phyloP scores from a whole-genome alignment of 2,329 filamentous ascomycete species.

The Macroventuria anomochaeta region DNA sequence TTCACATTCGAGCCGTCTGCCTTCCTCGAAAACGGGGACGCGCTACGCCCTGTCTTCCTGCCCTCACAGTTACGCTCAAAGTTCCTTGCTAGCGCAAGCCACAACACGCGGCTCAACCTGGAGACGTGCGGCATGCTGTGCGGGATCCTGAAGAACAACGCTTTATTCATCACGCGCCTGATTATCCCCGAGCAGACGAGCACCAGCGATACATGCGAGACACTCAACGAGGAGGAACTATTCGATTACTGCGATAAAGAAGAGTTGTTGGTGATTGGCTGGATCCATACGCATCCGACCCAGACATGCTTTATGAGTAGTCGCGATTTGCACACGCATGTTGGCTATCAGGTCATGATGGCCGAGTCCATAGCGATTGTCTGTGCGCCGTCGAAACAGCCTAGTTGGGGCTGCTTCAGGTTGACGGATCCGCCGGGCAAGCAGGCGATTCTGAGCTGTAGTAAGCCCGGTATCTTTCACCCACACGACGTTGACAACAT shows the following conservation, averaged over 20 bases:
- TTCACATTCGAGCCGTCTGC: slow-evolving; percentile 85
- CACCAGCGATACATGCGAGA: slow-evolving; percentile 94
- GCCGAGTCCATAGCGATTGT: slow-evolving; percentile 97
- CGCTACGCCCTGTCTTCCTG: slow-evolving; percentile 86
- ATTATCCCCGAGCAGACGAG: slow-evolving; percentile 90
- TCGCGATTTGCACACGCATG: slow-evolving; percentile 90
- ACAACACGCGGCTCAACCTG: slow-evolving; percentile 81
- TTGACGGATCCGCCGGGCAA: slow-evolving; percentile 92
- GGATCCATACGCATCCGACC: slow-evolving; percentile 97
- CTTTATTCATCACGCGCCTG: slow-evolving; percentile 86
- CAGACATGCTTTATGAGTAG: slow-evolving; percentile 99
- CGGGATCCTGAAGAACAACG: slow-evolving; percentile 89
- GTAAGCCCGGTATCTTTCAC: slow-evolving; percentile 81
- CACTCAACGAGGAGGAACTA: slow-evolving; percentile 80
- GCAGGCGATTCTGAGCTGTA: slow-evolving; percentile 81
- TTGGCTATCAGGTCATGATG: slow-evolving; percentile 94
- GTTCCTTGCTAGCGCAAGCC: slow-evolving; percentile 75
- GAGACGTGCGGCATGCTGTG: slow-evolving; percentile 97
- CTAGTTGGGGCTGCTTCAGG: slow-evolving; percentile 89
- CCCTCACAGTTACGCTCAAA: slow-evolving; percentile 74
- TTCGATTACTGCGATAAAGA: slow-evolving; percentile 89
- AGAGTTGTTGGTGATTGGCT: slow-evolving; percentile 85
- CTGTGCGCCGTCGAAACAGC: slow-evolving; percentile 81
- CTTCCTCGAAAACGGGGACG: slow-evolving; percentile 86
- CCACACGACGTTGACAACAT: slow-evolving; percentile 73